phyloP scores from a whole-genome alignment of 2,329 filamentous ascomycete genomes.

The Cladorrhinum sp. region DNA sequence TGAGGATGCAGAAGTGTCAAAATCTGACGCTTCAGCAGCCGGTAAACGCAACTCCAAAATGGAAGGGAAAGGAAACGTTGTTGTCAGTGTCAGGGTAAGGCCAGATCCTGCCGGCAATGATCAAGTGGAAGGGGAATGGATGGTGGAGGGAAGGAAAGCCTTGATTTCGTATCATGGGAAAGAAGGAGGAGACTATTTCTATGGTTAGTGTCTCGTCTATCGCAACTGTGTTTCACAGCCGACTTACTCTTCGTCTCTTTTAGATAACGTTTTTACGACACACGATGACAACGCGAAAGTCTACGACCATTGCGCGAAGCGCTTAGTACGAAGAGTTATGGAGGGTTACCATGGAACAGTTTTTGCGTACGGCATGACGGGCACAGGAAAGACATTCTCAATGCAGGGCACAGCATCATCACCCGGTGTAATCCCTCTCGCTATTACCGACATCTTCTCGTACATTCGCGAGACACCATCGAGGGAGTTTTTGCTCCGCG shows the following conservation, averaged over 20 bases:
- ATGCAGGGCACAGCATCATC: conserved; percentile 98
- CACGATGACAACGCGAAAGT: conserved; percentile 93
- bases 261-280: conserved; percentile 94
- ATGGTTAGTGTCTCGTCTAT: conserved; percentile 58
- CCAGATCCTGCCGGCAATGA: conserved; percentile 71
- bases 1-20: conserved; percentile 66
- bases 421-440: conserved; percentile 92
- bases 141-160: conserved; percentile 80
- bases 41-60: conserved; percentile 52
- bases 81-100: conserved; percentile 91
- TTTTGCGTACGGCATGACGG: conserved; percentile 98
- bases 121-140: conserved; percentile 77
- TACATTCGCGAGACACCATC: conserved; percentile 97
- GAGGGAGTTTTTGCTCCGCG: conserved; percentile 87
- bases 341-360: conserved; percentile 98
- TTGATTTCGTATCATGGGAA: conserved; percentile 81
- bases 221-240: not conserved
- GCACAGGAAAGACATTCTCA: conserved; percentile 97
- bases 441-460: conserved; percentile 98
- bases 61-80: conserved; percentile 88
- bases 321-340: conserved; percentile 94
- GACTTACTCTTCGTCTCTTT: not conserved
- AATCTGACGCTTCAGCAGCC: conserved; percentile 30
- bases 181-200: conserved; percentile 88
- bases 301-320: conserved; percentile 91